phyloP scores from a whole-genome alignment of 2,329 filamentous ascomycete species.

The Claviceps sorghi region DNA sequence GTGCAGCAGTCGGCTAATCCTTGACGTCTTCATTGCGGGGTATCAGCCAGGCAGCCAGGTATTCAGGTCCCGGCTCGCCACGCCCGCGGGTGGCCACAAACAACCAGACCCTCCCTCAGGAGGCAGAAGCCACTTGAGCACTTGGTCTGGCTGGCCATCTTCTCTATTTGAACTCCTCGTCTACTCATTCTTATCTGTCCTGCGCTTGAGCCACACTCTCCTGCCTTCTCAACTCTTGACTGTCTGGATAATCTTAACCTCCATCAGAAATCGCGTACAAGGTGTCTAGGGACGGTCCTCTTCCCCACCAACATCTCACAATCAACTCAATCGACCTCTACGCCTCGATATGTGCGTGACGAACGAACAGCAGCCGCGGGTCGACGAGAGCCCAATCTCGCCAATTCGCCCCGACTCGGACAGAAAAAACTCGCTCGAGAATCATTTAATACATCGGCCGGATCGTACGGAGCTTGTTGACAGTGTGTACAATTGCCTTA shows the following conservation, averaged over 20 bases:
- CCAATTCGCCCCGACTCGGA: slow-evolving; percentile 35
- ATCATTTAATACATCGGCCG: slow-evolving; percentile 57
- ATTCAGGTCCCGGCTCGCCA: too few relatives aligned
- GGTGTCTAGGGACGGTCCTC: neutral
- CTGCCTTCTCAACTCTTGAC: too few relatives aligned
- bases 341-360: slow-evolving; percentile 15
- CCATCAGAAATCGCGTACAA: neutral
- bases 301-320: neutral
- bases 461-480: slow-evolving; percentile 66
- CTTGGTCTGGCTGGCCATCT: neutral
- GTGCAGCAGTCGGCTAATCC: too few relatives aligned
- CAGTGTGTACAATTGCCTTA: slow-evolving; percentile 37
- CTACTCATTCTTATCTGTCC: neutral
- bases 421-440: slow-evolving; percentile 57
- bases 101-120: too few relatives aligned
- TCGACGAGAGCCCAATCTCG: slow-evolving; percentile 40
- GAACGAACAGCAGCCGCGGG: slow-evolving; percentile 8
- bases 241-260: neutral
- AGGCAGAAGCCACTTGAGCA: too few relatives aligned
- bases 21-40: neutral
- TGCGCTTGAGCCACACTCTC: neutral
- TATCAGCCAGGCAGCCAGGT: neutral
- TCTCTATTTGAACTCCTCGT: neutral
- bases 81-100: too few relatives aligned
- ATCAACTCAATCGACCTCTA: neutral